phyloP scores from a whole-genome alignment of 176 grass and related monocot species.

The Ensete glaucum region DNA sequence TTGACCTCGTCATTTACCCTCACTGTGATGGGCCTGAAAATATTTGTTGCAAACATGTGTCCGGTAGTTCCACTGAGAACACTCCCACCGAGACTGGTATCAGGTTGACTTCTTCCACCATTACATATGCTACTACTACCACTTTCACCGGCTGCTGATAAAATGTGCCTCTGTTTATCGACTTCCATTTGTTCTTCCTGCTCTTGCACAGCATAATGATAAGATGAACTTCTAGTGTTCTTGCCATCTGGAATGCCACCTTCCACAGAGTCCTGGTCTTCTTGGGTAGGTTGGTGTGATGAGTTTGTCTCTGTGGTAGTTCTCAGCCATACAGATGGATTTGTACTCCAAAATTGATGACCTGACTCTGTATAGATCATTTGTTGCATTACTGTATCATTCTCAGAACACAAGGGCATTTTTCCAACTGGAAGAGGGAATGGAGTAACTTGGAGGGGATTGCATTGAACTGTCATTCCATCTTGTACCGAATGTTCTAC shows the following conservation, averaged over 20 bases:
- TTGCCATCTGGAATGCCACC: conserved; percentile 6
- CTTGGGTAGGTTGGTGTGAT: conserved; percentile 23
- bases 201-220: conserved; percentile 22
- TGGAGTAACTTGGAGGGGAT: conserved; percentile 59
- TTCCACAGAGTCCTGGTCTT: conserved; percentile 18
- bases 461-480: conserved; percentile 21
- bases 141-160: conserved; percentile 38
- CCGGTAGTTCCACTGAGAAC: conserved; percentile 19
- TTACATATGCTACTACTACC: conserved; percentile 26
- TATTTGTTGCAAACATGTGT: conserved; percentile 23
- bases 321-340: conserved; percentile 25
- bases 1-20: conserved; percentile 12
- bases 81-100: conserved; percentile 23
- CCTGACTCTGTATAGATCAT: conserved; percentile 35
- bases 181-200: conserved; percentile 23
- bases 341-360: conserved; percentile 36
- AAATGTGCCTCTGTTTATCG: conserved; percentile 29
- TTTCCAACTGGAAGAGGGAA: conserved; percentile 51
- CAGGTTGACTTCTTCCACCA: conserved; percentile 19
- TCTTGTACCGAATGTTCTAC: conserved; percentile 29
- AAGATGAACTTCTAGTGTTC: conserved; percentile 2
- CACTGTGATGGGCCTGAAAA: conserved; percentile 15
- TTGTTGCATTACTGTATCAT: conserved; percentile 24
- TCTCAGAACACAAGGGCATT: conserved; percentile 44
- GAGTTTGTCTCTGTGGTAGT: conserved; percentile 13